phyloP scores from a whole-genome alignment of 2,329 filamentous ascomycete species.

The Capronia epimyces region DNA sequence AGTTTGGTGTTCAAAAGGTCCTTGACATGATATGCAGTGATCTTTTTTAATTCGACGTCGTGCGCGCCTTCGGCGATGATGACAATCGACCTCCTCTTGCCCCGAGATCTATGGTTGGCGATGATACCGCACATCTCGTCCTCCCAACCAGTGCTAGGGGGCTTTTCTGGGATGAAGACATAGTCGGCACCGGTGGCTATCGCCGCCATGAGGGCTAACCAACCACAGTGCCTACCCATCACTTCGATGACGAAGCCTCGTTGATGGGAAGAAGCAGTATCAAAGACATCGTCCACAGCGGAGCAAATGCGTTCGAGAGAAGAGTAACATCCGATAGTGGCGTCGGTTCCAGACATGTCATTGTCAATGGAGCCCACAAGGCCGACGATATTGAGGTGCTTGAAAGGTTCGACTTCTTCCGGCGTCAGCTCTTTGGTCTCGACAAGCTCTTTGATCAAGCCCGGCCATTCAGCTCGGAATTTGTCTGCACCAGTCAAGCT shows the following conservation, averaged over 20 bases:
- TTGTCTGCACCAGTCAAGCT: conserved; percentile 92
- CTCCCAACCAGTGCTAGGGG: conserved; percentile 79
- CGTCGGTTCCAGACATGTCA: conserved; percentile 93
- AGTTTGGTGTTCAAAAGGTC: conserved; percentile 77
- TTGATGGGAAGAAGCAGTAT: conserved; percentile 93
- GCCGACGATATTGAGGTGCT: conserved; percentile 90
- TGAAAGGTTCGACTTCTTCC: conserved; percentile 69
- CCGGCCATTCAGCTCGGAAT: conserved; percentile 88
- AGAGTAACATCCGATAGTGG: conserved; percentile 94
- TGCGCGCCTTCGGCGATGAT: conserved; percentile 95
- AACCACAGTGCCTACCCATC: conserved; percentile 97
- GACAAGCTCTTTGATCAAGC: conserved; percentile 79
- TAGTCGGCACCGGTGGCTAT: conserved; percentile 95
- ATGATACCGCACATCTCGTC: conserved; percentile 80
- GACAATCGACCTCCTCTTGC: conserved; percentile 96
- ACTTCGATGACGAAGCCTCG: conserved; percentile 96
- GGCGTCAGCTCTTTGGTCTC: conserved; percentile 62
- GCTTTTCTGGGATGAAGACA: conserved; percentile 93
- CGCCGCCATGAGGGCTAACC: conserved; percentile 92
- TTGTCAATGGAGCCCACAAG: conserved; percentile 98
- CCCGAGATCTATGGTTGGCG: conserved; percentile 70
- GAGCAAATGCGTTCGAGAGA: conserved; percentile 90
- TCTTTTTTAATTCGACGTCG: conserved; percentile 76
- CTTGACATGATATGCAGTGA: conserved; percentile 75
- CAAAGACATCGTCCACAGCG: conserved; percentile 85